These are phyloP conservation scores for Talaromyces adpressus DNA, from an alignment of 495 filamentous ascomycete genomes.

Conservation along the genomic window DNA sequence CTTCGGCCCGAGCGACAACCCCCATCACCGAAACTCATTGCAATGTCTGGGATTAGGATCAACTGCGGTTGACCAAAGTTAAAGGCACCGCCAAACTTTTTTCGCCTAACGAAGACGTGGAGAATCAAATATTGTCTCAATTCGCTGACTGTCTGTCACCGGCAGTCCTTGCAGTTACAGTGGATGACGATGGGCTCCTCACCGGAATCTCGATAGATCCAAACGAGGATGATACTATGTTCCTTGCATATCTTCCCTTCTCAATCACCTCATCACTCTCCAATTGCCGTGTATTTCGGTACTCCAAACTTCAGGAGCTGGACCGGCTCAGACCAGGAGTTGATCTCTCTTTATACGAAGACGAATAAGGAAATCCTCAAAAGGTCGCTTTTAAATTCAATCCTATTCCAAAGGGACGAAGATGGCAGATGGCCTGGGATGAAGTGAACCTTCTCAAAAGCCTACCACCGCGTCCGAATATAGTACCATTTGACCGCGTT, in stretches of 20 bases:
- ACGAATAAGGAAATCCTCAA: conserved; percentile 10
- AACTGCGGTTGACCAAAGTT: conserved; percentile 15
- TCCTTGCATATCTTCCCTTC: conserved; percentile 16
- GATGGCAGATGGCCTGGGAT: conserved; percentile 23
- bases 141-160: no score
- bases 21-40: conserved; percentile 12
- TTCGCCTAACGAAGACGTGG: conserved; percentile 13
- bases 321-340: conserved; percentile 15
- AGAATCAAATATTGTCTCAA: conserved; percentile 3
- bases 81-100: conserved; percentile 21
- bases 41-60: conserved; percentile 20
- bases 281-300: conserved; percentile 8
- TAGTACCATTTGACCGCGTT: conserved; percentile 27
- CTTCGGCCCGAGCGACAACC: conserved; percentile 11
- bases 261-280: conserved; percentile 11
- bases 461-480: conserved; percentile 26
- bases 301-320: conserved; percentile 11
- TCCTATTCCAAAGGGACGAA: conserved; percentile 10
- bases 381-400: conserved; percentile 19
- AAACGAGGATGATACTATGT: not conserved
- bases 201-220: not conserved
- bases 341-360: conserved; percentile 12
- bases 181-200: no score
- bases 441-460: conserved; percentile 26
- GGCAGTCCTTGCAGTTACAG: no score